A percentile compares a stretch with the other conserved stretches of the same genome.
These are phyloP conservation scores for Komagataella populi DNA, from an alignment of 805 yeast species.

Conservation along the genomic window DNA sequence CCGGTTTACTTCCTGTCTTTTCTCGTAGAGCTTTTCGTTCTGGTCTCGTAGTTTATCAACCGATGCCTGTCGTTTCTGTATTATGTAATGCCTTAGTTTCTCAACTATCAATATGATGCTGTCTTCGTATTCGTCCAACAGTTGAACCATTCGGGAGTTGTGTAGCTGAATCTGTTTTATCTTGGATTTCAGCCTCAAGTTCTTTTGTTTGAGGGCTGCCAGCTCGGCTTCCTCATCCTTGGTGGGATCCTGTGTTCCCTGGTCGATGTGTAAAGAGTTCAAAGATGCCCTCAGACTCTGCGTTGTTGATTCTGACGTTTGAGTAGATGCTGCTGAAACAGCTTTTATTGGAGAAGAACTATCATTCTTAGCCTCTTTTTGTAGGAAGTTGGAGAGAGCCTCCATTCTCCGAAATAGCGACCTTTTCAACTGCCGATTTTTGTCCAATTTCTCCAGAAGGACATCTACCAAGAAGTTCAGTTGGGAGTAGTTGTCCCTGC, in stretches of 20 bases:
- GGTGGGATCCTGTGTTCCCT: not conserved
- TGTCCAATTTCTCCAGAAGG: conserved; percentile 1
- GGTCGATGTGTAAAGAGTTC: not conserved
- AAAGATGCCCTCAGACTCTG: not conserved
- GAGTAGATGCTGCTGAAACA: not conserved
- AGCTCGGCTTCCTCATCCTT: not conserved
- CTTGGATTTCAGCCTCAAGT: not conserved
- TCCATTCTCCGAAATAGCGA: conserved; percentile 2
- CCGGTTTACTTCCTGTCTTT: not conserved
- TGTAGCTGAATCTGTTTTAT: not conserved
- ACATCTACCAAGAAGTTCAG: conserved; percentile 3
- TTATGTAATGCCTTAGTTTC: conserved; percentile 1
- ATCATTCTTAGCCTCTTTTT: not conserved
- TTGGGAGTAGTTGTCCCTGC: conserved; percentile 4
- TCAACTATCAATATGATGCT: conserved; percentile 2
- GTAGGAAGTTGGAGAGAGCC: not conserved
- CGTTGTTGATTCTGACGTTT: not conserved
- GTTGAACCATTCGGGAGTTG: not conserved
- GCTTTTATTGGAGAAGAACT: not conserved
- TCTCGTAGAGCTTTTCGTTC: not conserved
- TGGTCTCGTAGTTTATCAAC: not conserved
- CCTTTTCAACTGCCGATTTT: conserved; percentile 3
- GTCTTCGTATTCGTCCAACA: conserved; percentile 5
- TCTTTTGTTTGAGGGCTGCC: not conserved
- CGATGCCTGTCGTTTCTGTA: not conserved